Percentiles rank a stretch among this genome's conserved stretches.
These are phyloP conservation scores for Vitis riparia DNA, from an alignment of 164 flowering plant species.

Conservation along the genomic window DNA sequence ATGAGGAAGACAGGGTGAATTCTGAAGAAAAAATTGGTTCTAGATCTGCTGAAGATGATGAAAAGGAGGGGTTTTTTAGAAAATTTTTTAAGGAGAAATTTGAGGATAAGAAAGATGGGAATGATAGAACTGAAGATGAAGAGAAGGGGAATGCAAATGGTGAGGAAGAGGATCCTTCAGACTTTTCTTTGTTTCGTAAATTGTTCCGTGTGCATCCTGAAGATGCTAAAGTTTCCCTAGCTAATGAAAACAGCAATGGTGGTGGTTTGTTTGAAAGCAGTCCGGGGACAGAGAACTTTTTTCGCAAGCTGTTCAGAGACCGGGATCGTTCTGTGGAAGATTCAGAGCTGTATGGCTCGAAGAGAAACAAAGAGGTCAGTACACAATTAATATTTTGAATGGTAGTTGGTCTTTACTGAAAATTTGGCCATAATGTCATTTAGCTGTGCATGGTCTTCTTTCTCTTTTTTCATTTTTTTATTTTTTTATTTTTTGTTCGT, in stretches of 20 bases:
- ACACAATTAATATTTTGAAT: neutral
- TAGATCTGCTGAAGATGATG: slow-evolving; percentile 71
- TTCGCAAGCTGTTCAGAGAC: slow-evolving; percentile 89
- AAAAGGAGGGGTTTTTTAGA: slow-evolving; percentile 86
- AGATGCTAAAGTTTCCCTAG: slow-evolving; percentile 42
- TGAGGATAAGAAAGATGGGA: slow-evolving; percentile 84
- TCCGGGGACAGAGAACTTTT: slow-evolving; percentile 93
- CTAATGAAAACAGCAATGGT: slow-evolving; percentile 46
- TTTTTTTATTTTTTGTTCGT: neutral
- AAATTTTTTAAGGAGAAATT: slow-evolving; percentile 76
- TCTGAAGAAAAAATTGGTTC: slow-evolving; percentile 27
- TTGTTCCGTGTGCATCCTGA: slow-evolving; percentile 94
- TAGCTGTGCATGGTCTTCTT: neutral
- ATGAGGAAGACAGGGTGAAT: slow-evolving; percentile 20
- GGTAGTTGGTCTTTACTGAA: neutral
- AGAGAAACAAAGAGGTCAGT: slow-evolving; percentile 80
- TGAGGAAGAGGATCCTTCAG: slow-evolving; percentile 85
- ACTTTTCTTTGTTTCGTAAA: slow-evolving; percentile 75
- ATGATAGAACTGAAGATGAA: slow-evolving; percentile 47
- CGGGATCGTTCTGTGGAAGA: slow-evolving; percentile 95
- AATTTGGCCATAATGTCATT: neutral
- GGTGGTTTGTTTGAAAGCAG: slow-evolving; percentile 68
- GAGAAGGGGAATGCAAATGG: slow-evolving; percentile 43
- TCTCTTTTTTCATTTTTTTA: neutral
- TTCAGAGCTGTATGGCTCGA: slow-evolving; percentile 82